Evolutionary conservation across 2,329 filamentous ascomycete species (phyloP), one percentile per base, ranked within the genome.

Genomic region (Fusarium buharicum): DNA sequence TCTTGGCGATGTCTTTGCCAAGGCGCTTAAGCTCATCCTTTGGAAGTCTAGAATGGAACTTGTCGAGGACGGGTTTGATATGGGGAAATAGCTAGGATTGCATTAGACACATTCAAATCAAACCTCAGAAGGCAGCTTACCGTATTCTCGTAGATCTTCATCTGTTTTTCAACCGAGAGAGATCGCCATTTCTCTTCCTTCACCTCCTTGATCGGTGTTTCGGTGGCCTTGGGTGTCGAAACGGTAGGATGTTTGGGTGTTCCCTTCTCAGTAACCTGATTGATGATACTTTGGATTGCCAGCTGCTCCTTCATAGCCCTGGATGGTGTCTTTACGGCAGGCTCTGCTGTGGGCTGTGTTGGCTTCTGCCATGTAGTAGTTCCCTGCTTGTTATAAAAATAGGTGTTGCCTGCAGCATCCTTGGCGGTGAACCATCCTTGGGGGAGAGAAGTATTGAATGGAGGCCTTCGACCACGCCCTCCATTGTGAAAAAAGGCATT

Each of bases 121-220:
- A 13, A 5, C 17, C 18, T 20, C 17, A 7, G 11, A 27, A 33
- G 20, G 5, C 1, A 18, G 80, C 91, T 75, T 82, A 96, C 92
- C 47, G 93, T 96, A 72, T 93, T 93, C 75, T 97, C 93, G 70
- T 97, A 98, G 3, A 97, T 83, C 79, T 92, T 97, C 85, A 93
- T 96, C 77, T 95, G 92, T 77, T 97, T 97, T 65, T 97, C 93
- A 66, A 87, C 74, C 2, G 89, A 81, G 28, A 89, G 74, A 56
- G 82, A 84, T 51, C 86, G 84, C 90, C 90, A 93, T 73, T 89
- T 91, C 43, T 92, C 89, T 68, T 83, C 82, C 67, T 85, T 88
- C 6, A 82, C 81, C 74, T 89, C 84, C 40, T 82, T 82, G 5
- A 79, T 76, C 6, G 83, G 82, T 1, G 84, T 80, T 48, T 78